Conservation (phyloP, 805 yeast species). For the Saturnispora galanensis region DNA sequence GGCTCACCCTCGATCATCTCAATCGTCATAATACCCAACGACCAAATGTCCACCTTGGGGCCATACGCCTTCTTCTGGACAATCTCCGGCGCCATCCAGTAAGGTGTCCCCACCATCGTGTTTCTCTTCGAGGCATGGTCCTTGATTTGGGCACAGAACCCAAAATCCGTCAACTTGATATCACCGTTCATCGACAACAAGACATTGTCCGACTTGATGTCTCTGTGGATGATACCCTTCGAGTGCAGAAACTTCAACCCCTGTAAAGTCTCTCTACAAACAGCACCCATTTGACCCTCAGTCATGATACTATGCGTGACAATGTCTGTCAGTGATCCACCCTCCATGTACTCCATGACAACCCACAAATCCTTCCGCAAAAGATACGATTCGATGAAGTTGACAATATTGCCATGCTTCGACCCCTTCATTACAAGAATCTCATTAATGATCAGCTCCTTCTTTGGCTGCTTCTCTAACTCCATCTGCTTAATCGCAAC, state of each 20-base stretch:
- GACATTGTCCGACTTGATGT: constrained; percentile 91
- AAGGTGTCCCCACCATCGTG: constrained; percentile 83
- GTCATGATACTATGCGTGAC: constrained; percentile 82
- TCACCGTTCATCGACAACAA: constrained; percentile 75
- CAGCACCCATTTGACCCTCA: constrained; percentile 92
- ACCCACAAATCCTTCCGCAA: constrained; percentile 86
- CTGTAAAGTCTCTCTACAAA: constrained; percentile 78
- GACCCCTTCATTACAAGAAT: constrained; percentile 92
- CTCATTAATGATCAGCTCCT: constrained; percentile 89
- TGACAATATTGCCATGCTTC: constrained; percentile 85
- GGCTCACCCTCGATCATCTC: constrained; percentile 86
- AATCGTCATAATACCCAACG: constrained; percentile 75
- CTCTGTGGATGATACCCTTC: constrained; percentile 91
- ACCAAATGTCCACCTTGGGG: constrained; percentile 77
- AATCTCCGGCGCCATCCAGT: constrained; percentile 89
- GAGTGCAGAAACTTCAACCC: constrained; percentile 85
- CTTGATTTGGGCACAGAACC: constrained; percentile 72
- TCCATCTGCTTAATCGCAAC: constrained; percentile 98
- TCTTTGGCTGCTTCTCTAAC: constrained; percentile 87
- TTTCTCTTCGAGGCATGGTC: constrained; percentile 66
- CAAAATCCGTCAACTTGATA: constrained; percentile 79
- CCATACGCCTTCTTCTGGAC: constrained; percentile 73
- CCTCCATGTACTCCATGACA: constrained; percentile 98
- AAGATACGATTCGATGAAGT: constrained; percentile 78
- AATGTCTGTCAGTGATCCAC: constrained; percentile 92